Evolutionary conservation across 345 rosid genomes (phyloP), one percentile per base, ranked within the genome.

Genomic region (Gossypium australe): DNA sequence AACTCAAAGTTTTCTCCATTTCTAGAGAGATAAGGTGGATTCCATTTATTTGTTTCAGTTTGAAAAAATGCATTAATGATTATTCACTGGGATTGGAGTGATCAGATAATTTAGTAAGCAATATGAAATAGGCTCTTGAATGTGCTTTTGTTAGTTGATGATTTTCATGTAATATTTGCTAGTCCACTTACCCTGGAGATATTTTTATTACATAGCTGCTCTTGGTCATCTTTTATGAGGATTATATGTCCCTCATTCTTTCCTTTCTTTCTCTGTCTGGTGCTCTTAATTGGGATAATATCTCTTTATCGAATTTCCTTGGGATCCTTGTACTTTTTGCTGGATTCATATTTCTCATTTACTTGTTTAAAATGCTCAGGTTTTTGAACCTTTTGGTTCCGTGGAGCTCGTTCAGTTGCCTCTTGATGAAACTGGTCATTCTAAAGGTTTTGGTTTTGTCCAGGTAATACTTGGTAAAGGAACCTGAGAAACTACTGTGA

Each of bases 321-420:
- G 43, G 12, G 13, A 24, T 49, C 56, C 56, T 17, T 67, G 6
- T 43, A 12, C 14, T 55, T 22, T 53, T 24, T 72, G 27, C 25
- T 47, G 38, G 12, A 24, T 44, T 45, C 8, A 20, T 47, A 11
- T 48, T 61, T 17, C 44, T 73, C 47, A 25, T 73, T 79, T 74
- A 20, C 57, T 53, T 79, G 22, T 44, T 51, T 22, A 78, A 78
- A 71, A 70, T 79, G 57, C 64, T 67, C 82, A 93, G 99, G 97
- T 95, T 77, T 95, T 95, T 82, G 98, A 93, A 81, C 80, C 99
- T 58, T 95, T 95, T 79, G 99, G 99, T 77, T 71, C 82, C 17
- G 99, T 95, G 79, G 99, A 95, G 89, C 84, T 95, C 81, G 99
- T 95, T 78, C 99, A 95, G 63, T 84, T 95, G 81, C 98, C 99